These are phyloP conservation scores for Ceriops tagal DNA, from an alignment of 345 rosid genomes.

Conservation along the genomic window DNA sequence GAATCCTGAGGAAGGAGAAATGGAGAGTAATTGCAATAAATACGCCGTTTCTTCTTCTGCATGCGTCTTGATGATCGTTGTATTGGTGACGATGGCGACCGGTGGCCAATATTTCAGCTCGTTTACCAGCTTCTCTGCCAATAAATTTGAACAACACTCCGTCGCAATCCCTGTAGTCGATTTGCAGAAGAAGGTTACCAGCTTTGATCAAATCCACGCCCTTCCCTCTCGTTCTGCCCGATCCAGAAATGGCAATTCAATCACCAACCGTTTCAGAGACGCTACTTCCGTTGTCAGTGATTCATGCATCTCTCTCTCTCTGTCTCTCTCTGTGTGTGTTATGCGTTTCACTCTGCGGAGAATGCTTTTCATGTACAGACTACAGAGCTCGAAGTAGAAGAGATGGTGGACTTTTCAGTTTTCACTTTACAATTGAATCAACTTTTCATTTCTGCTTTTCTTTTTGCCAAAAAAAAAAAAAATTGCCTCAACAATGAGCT, in stretches of 20 bases:
- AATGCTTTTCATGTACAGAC: not conserved
- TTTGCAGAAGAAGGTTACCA: conserved; percentile 27
- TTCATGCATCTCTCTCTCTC: not conserved
- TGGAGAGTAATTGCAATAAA: conserved; percentile 15
- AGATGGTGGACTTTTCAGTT: not conserved
- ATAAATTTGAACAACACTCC: conserved; percentile 16
- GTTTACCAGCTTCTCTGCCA: conserved; percentile 21
- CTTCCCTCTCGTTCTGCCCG: conserved; percentile 14
- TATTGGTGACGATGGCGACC: not conserved
- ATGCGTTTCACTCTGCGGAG: not conserved
- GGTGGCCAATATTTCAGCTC: conserved; percentile 12
- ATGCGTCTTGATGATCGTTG: conserved; percentile 25
- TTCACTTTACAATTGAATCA: too few relatives aligned
- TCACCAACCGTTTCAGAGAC: conserved; percentile 14
- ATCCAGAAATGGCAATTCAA: conserved; percentile 1
- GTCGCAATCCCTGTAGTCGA: conserved; percentile 22
- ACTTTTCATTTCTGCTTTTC: too few relatives aligned
- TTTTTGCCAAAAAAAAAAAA: too few relatives aligned
- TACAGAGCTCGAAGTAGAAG: not conserved
- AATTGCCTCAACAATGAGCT: too few relatives aligned
- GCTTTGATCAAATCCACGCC: conserved; percentile 28
- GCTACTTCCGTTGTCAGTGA: conserved; percentile 14
- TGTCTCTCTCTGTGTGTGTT: not conserved
- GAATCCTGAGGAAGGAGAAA: conserved; percentile 5
- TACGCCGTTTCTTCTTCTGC: conserved; percentile 4